Percentiles rank a stretch among this genome's conserved stretches.
Conservation (phyloP, 768 basidiomycete species). For the Leucosporidium creatinivorum region DNA sequence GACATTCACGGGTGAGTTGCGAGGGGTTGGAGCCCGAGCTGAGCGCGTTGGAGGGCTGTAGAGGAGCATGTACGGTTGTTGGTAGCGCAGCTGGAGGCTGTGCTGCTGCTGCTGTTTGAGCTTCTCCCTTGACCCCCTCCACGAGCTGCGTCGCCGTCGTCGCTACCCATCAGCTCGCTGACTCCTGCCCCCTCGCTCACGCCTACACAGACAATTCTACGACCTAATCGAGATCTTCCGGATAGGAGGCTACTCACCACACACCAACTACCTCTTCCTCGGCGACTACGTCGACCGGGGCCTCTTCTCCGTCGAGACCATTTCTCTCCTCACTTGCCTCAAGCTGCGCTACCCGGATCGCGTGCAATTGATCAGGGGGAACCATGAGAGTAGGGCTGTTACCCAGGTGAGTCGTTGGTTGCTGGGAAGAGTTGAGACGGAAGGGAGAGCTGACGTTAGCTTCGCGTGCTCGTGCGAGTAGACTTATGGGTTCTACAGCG, state of each 20-base stretch:
- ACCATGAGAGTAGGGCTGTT: constrained; percentile 95
- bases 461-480: constrained; percentile 40
- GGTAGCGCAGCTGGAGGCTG: neutral
- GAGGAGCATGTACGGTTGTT: neutral
- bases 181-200: neutral
- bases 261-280: constrained; percentile 97
- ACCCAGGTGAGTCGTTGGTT: constrained; percentile 69
- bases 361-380: constrained; percentile 92
- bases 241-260: constrained; percentile 91
- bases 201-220: constrained; percentile 78
- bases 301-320: constrained; percentile 95
- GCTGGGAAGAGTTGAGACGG: neutral
- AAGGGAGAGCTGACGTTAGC: constrained; percentile 35
- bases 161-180: neutral
- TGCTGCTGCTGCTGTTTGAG: neutral
- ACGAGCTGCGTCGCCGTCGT: neutral
- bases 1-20: constrained; percentile 90
- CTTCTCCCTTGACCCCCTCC: neutral
- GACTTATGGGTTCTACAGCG: constrained; percentile 99
- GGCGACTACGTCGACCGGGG: constrained; percentile 99
- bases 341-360: constrained; percentile 95
- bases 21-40: neutral
- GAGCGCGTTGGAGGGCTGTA: neutral
- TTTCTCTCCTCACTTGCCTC: constrained; percentile 90
- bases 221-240: constrained; percentile 98